A percentile compares a stretch with the other conserved stretches of the same genome.
Conservation (phyloP, 2,329 filamentous ascomycete species). For the Paraphaeosphaeria sporulosa region DNA sequence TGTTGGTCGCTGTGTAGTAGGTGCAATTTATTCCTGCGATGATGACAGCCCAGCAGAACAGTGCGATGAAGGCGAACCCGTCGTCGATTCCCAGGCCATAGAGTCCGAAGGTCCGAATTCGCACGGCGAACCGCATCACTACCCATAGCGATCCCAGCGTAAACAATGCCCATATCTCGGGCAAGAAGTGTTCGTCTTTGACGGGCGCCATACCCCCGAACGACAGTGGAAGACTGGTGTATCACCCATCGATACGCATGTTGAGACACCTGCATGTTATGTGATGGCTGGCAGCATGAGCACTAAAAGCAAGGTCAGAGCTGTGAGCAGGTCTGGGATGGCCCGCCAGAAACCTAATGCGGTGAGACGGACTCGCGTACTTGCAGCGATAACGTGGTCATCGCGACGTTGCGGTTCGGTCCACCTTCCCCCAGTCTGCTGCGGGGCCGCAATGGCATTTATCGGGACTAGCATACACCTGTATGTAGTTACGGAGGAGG, state of each 20-base stretch:
- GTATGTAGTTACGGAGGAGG: background rate
- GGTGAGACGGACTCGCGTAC: background rate
- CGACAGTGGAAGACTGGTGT: background rate
- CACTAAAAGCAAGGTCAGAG: background rate
- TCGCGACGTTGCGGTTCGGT: background rate
- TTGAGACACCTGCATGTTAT: background rate
- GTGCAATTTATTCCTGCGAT: slow-evolving; percentile 18
- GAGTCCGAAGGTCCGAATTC: slow-evolving; percentile 12
- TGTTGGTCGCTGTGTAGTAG: slow-evolving; percentile 21
- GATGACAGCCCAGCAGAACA: slow-evolving; percentile 18
- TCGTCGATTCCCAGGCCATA: slow-evolving; percentile 15
- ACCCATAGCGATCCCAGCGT: slow-evolving; percentile 14
- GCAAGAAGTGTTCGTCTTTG: slow-evolving; percentile 13
- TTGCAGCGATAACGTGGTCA: background rate
- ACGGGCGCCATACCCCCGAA: slow-evolving; percentile 13
- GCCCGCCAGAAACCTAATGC: background rate
- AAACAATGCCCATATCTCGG: slow-evolving; percentile 18
- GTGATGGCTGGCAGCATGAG: background rate
- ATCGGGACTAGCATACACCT: background rate
- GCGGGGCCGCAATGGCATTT: background rate
- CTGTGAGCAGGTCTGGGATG: background rate
- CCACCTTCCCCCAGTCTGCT: background rate
- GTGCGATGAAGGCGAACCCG: slow-evolving; percentile 14
- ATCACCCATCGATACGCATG: no score
- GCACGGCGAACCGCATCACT: background rate